Percentiles rank a stretch among this genome's conserved stretches.
phyloP scores from a whole-genome alignment of 2,329 filamentous ascomycete genomes.

The Ophiosphaerella herpotricha region DNA sequence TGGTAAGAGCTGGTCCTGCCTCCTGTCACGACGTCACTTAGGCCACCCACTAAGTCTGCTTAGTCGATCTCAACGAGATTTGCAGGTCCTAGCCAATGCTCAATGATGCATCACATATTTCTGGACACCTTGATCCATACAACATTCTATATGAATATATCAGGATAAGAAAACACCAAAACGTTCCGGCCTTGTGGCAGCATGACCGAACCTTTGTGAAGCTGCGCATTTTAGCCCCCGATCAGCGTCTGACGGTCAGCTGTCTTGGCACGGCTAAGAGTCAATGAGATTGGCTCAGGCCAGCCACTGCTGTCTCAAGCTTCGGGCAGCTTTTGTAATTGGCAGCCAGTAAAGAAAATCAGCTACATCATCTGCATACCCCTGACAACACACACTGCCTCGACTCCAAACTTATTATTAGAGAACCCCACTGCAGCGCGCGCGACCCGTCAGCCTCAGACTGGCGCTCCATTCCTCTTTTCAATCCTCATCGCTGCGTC shows the following conservation, averaged over 20 bases:
- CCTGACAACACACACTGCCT: conserved; percentile 4
- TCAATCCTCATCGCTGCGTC: background rate
- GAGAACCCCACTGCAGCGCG: background rate
- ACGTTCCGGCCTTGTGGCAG: too few species aligned
- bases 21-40: too few species aligned
- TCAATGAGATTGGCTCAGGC: background rate
- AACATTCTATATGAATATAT: too few species aligned
- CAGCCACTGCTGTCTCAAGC: background rate
- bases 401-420: conserved; percentile 1
- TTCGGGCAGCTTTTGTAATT: background rate
- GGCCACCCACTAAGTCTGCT: too few species aligned
- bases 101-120: too few species aligned
- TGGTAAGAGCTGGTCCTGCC: too few species aligned
- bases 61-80: too few species aligned
- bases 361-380: background rate
- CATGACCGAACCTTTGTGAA: background rate
- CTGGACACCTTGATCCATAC: too few species aligned
- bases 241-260: background rate
- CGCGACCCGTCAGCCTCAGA: background rate
- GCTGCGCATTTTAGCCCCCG: background rate
- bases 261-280: background rate
- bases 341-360: background rate
- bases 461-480: background rate
- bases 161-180: too few species aligned
- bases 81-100: too few species aligned